Evolutionary conservation across 257 asterid species (phyloP).

Genomic region (Solanum stenotomum): DNA sequence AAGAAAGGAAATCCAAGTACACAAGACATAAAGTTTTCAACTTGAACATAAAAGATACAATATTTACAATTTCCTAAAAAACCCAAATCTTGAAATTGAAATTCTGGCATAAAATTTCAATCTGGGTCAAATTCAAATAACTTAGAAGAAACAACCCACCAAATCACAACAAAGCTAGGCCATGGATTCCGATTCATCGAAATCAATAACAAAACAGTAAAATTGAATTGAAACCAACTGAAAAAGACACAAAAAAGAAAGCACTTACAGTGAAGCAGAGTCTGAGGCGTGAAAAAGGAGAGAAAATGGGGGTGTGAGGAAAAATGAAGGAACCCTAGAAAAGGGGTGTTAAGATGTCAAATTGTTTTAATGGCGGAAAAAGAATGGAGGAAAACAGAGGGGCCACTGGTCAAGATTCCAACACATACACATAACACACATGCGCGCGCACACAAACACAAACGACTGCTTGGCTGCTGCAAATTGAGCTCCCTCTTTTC

Average conservation of each 20-base stretch:
- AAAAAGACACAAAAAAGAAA: background rate
- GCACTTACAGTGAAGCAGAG: slow-evolving; percentile 9
- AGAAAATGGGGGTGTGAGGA: background rate
- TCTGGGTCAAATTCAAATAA: background rate
- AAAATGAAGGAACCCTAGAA: slow-evolving; percentile 23
- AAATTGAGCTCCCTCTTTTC: background rate
- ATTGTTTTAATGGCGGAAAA: slow-evolving; percentile 24
- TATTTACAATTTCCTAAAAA: background rate
- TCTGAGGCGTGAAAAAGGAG: background rate
- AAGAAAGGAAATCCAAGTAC: background rate
- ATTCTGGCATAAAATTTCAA: background rate
- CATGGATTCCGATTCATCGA: background rate
- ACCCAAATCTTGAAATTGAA: background rate
- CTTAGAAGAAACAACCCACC: background rate
- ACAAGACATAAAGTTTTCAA: background rate
- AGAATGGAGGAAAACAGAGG: slow-evolving; percentile 13
- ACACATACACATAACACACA: background rate
- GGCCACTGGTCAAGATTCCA: slow-evolving; percentile 28
- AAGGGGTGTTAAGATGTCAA: background rate
- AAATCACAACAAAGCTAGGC: background rate
- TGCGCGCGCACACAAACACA: background rate
- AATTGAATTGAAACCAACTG: background rate
- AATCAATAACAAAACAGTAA: background rate
- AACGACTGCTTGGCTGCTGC: background rate
- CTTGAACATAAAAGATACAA: background rate